Evolutionary conservation across 1,284 basidiomycete genomes (phyloP).

Genomic region (Cutaneotrichosporon cavernicola): DNA sequence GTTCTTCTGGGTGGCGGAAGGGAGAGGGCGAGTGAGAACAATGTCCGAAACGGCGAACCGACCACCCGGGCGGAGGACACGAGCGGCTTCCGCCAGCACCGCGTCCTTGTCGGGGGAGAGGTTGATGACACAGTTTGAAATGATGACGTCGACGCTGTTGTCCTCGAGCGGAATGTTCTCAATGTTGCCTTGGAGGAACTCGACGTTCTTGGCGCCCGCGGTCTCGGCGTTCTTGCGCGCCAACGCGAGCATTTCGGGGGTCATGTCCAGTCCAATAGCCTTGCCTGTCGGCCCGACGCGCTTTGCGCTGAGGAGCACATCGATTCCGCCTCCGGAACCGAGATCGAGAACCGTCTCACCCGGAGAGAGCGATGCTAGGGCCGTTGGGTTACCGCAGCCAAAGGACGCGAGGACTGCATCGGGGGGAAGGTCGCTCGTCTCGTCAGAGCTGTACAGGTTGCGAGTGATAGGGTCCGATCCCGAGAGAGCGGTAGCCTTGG

Average conservation of each 20-base stretch:
- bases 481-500: conserved; percentile 17
- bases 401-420: conserved; percentile 28
- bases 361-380: conserved; percentile 40
- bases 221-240: conserved; percentile 55
- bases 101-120: conserved; percentile 55
- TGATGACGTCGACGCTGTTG: conserved; percentile 58
- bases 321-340: conserved; percentile 60
- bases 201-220: conserved; percentile 54
- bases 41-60: conserved; percentile 72
- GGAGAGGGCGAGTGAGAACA: conserved; percentile 21
- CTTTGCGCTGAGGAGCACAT: conserved; percentile 59
- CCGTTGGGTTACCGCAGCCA: conserved; percentile 29
- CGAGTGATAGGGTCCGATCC: conserved; percentile 26
- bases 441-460: conserved; percentile 21
- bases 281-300: conserved; percentile 58
- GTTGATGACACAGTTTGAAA: conserved; percentile 62
- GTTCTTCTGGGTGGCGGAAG: conserved; percentile 8
- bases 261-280: conserved; percentile 60
- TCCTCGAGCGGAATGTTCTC: conserved; percentile 57
- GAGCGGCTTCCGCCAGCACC: conserved; percentile 76
- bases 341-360: conserved; percentile 61
- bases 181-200: conserved; percentile 56
- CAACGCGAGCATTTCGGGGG: conserved; percentile 35
- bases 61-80: conserved; percentile 96
- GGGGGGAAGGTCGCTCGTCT: conserved; percentile 20